Base-by-base conservation (phyloP, 495 filamentous ascomycete species). In the Penicillium cinerascens region DNA sequence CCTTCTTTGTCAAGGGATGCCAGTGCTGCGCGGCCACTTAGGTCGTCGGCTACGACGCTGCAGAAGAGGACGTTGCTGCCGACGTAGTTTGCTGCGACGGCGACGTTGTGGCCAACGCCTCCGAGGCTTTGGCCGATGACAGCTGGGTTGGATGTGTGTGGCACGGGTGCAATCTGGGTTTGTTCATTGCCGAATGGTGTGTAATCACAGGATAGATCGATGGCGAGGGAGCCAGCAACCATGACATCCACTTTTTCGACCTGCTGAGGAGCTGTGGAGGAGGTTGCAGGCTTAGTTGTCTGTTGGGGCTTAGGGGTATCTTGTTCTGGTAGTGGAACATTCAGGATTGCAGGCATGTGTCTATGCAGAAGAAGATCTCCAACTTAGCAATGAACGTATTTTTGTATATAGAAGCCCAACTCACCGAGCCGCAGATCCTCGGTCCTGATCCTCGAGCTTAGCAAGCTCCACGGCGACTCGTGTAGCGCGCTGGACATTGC, bases 41-140 rank as follows among this genome's bases (percentile, higher is more conserved):
- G 64, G 64, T 96, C 91, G 56, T 89, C 78, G 20, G 81, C 89
- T 35, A 95, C 80, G 41, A 85, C 78, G 59, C 86, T 92, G 71
- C 85, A 91, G 29, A 96, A 83, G 8, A 81, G 76, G 17, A 83
- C 72, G 11, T 75, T 70, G 47, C 75, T 73, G 17, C 81, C 81
- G 4, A 86, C 60, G 25, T 79, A 75, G 60, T 88, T 86, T 6
- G 87, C 80, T 4, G 92, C 91, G 42, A 87, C 78, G 2, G 93
- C 89, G 26, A 97, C 86, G 61, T 98, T 98, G 64, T 88, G 83
- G n/a, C 87, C 93, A 2, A 97, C 93, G n/a, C 93, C 93, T 8
- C 93, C 93, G 21, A 97, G 76, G 6, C 87, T 86, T 62, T 95
- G 90, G 17, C 63, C 79, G 52, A 96, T 95, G 15, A 73, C 63